Evolutionary conservation across 331 rosid species (phyloP), one percentile per base, ranked within the genome.

Genomic region (Saraca asoca): DNA sequence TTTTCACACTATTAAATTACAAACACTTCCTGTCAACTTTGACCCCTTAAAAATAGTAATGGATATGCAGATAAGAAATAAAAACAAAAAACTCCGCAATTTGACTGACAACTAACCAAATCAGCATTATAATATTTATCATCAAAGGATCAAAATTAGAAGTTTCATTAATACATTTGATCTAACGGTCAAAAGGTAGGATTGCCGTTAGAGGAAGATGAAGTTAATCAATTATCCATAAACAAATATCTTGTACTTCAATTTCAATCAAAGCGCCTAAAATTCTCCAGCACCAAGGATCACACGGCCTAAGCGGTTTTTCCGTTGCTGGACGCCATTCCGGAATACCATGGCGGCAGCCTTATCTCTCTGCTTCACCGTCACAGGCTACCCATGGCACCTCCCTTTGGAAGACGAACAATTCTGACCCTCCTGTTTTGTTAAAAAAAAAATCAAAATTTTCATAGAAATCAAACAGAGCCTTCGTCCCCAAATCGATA

Each of bases 161-260:
- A 38, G 37, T 9, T 61, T 51, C 51, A 58, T 67, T 39, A 31
- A 66, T 75, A 82, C 76, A 66, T 54, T 50, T 67, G 59, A 71
- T 73, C 65, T 63, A 78, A 45, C 41, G 51, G 57, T 74, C 75
- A 76, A 80, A 70, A 76, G 39, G 77, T 52, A 69, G 16, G 38
- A 46, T 43, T 29, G 62, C 61, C 45, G 83, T 79, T 52, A 82
- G 84, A 55, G 49, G 33, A 48, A 82, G 84, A 55, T 43, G 38
- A 48, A 41, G 67, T 63, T 74, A 81, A 79, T 67, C 44, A 61
- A 62, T 58, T 60, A 62, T 64, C 62, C 49, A 54, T 53, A 45
- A 71, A 54, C 45, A 19, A 80, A 57, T 64, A 71, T 65, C 61
- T 48, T 11, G 13, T 64, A 16, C 71, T 58, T 45, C 62, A 34